Conservation (phyloP, 345 rosid genomes). For the Geranium rotundifolium region DNA sequence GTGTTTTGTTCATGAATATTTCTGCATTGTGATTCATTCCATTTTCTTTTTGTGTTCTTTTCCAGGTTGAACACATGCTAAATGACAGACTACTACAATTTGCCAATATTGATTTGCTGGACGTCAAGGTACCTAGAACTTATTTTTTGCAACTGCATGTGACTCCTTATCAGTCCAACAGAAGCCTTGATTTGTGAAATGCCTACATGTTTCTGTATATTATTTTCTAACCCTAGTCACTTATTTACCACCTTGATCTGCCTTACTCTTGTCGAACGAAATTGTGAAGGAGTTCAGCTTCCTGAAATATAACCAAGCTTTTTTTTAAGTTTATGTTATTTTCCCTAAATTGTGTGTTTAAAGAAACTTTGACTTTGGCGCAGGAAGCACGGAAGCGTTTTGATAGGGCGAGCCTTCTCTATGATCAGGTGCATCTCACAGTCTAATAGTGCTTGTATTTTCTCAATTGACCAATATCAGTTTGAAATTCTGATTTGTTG, state of each 20-base stretch:
- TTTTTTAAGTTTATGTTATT: not conserved
- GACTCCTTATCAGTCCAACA: not conserved
- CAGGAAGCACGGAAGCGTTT: conserved; percentile 96
- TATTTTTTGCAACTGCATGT: not conserved
- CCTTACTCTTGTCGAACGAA: not conserved
- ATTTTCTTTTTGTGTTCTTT: conserved; percentile 9
- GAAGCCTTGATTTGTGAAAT: not conserved
- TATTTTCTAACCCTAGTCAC: not conserved
- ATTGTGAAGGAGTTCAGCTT: not conserved
- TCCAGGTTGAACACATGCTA: conserved; percentile 89
- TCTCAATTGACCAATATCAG: no score
- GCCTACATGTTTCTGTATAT: not conserved
- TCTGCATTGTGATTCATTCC: not conserved
- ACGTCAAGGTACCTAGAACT: conserved; percentile 65
- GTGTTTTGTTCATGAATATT: not conserved
- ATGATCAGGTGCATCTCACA: conserved; percentile 65
- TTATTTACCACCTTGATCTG: not conserved
- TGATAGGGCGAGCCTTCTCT: conserved; percentile 87
- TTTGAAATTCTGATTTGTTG: no score
- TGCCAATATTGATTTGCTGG: conserved; percentile 76
- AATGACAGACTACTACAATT: conserved; percentile 89
- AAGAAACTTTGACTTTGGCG: conserved; percentile 16
- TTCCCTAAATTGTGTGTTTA: not conserved
- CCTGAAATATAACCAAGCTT: not conserved
- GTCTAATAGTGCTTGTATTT: not conserved